Percentiles rank a stretch among this genome's conserved stretches.
Evolutionary conservation across 768 basidiomycete species (phyloP).

Genomic region (Crucibulum laeve): DNA sequence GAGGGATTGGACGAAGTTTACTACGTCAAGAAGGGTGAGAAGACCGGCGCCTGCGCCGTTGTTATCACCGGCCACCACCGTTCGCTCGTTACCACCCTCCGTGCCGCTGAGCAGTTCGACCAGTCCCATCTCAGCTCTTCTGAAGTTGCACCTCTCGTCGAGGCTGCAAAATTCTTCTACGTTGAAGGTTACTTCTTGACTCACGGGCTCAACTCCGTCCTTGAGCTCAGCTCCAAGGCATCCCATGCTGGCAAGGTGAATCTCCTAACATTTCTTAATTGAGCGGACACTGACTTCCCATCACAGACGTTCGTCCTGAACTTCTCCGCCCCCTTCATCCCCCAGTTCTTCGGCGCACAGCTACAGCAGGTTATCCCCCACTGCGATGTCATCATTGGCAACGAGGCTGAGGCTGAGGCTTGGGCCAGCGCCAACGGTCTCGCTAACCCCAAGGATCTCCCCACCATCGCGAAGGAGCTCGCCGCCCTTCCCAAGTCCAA

Average conservation of each 20-base stretch:
- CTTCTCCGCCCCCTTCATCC: constrained; percentile 96
- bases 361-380: constrained; percentile 78
- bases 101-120: constrained; percentile 87
- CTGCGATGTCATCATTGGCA: constrained; percentile 91
- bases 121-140: constrained; percentile 74
- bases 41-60: constrained; percentile 97
- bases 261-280: background rate
- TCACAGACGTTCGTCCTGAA: constrained; percentile 83
- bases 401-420: constrained; percentile 89
- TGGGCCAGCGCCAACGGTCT: constrained; percentile 76
- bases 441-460: constrained; percentile 60
- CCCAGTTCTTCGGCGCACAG: constrained; percentile 85
- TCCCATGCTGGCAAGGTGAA: constrained; percentile 71
- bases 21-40: constrained; percentile 78
- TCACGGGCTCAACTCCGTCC: constrained; percentile 72
- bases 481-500: constrained; percentile 77
- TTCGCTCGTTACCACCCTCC: constrained; percentile 89
- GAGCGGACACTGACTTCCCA: background rate
- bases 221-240: constrained; percentile 76
- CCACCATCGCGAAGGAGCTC: constrained; percentile 68
- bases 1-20: constrained; percentile 90
- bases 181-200: constrained; percentile 98
- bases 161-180: constrained; percentile 84
- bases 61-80: constrained; percentile 91
- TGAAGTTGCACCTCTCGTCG: constrained; percentile 69